Percentiles rank a stretch among this genome's conserved stretches.
Evolutionary conservation across 2,329 filamentous ascomycete genomes (phyloP).

Genomic region (Metarhizium robertsii): DNA sequence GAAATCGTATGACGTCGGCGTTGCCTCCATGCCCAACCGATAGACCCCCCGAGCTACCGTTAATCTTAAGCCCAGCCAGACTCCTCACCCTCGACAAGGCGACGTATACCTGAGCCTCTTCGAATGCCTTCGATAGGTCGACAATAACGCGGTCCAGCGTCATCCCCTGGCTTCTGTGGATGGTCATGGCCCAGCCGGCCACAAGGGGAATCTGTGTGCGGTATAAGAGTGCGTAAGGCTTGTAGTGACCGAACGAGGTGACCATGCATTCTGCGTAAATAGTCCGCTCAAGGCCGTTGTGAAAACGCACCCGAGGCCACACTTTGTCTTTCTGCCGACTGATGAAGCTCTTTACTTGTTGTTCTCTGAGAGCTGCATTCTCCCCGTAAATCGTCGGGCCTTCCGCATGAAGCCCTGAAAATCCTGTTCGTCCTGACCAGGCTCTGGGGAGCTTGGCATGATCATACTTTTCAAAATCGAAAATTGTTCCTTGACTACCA

Average conservation of each 20-base stretch:
- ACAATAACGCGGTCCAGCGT: conserved; percentile 50
- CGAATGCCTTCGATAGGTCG: conserved; percentile 41
- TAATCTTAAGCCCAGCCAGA: conserved; percentile 11
- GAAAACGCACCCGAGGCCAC: conserved; percentile 9
- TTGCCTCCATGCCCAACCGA: not conserved
- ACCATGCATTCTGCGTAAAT: conserved; percentile 43
- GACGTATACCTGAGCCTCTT: conserved; percentile 52
- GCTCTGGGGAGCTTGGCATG: conserved; percentile 5
- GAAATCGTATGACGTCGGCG: not conserved
- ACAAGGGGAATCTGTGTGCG: conserved; percentile 54
- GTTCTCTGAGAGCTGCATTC: not conserved
- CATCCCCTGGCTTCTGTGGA: conserved; percentile 56
- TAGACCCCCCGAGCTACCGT: not conserved
- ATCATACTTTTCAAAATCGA: conserved; percentile 10
- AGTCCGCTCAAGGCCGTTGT: conserved; percentile 30
- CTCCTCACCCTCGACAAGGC: conserved; percentile 14
- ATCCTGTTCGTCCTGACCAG: not conserved
- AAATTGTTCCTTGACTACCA: conserved; percentile 17
- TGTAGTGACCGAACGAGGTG: conserved; percentile 32
- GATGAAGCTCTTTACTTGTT: conserved; percentile 5
- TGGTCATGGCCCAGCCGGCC: conserved; percentile 53
- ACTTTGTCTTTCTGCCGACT: not conserved
- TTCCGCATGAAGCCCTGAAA: not conserved
- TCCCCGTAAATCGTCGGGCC: not conserved
- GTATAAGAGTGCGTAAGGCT: conserved; percentile 36